Evolutionary conservation across 2,329 filamentous ascomycete species (phyloP), one percentile per base, ranked within the genome.

Genomic region (Diaporthe batatas): DNA sequence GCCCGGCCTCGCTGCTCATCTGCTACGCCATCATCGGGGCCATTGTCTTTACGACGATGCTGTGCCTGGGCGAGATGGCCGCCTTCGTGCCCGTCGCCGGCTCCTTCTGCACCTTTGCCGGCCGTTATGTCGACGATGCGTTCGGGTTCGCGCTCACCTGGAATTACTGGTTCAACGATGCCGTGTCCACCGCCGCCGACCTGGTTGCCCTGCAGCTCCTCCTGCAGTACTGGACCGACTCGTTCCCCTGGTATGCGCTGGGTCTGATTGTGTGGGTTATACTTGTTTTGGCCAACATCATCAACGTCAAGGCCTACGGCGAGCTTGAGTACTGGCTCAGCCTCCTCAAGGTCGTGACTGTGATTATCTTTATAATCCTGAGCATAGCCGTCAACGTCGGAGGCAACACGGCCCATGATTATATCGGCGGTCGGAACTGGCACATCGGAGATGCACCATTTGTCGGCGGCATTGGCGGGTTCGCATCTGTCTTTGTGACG

Each of bases 131-230:
- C 14, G 87, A 89, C 75, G 86, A 88, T 76, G 84, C 86, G 0
- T 85, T 88, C 75, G 87, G 87, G 1, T 89, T 89, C 74, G 86
- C 87, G 3, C 78, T 88, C 39, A 88, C 87, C 0, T 89, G 87
- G 88, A 90, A 89, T 75, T 89, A 89, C 79, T 92, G 90, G 90
- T 91, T 91, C 77, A 91, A 92, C 78, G 89, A 92, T 80, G 90
- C 90, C 1, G 86, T 90, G 0, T 86, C 85, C 0, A 89, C 86
- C 1, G 90, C 90, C 0, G 84, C 89, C 0, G 90, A 92, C 80
- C 81, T 92, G 34, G 88, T 91, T 25, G 86, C 88, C 0, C 79
- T 90, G 44, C 88, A 90, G 77, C 80, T 92, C 2, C 77, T 92
- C 1, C 80, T 91, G 68, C 80, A 90, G 62, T 92, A 90, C 78